Percentiles rank a stretch among this genome's conserved stretches.
phyloP scores from a whole-genome alignment of 805 yeast species.

The Zygoascus biomembranicola region DNA sequence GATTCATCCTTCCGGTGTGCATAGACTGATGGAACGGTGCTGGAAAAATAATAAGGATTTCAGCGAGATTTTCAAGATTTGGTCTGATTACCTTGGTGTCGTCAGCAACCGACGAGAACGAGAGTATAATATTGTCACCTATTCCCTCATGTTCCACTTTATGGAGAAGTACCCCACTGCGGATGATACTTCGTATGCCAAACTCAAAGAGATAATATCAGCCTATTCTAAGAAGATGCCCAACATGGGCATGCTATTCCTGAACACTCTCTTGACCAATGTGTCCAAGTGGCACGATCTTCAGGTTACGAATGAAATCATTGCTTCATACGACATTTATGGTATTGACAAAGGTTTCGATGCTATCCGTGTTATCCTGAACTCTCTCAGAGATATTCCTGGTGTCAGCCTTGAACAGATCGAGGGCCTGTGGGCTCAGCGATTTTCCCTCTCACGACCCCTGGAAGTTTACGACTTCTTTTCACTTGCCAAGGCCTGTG shows the following conservation, averaged over 20 bases:
- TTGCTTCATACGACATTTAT: conserved; percentile 50
- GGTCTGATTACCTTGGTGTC: conserved; percentile 40
- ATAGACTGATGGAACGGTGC: conserved; percentile 52
- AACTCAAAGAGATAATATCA: conserved; percentile 48
- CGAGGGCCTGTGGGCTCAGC: conserved; percentile 42
- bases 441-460: conserved; percentile 5
- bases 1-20: conserved; percentile 66
- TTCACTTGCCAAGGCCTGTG: conserved; percentile 18
- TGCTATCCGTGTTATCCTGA: conserved; percentile 62
- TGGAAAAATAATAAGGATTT: conserved; percentile 36
- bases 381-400: conserved; percentile 56
- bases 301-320: conserved; percentile 53
- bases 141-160: conserved; percentile 62
- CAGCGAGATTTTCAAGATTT: conserved; percentile 48
- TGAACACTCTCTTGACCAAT: conserved; percentile 65
- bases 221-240: conserved; percentile 45
- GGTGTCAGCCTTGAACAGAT: conserved; percentile 48
- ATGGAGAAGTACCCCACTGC: conserved; percentile 49
- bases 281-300: conserved; percentile 61
- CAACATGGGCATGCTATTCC: conserved; percentile 67
- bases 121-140: conserved; percentile 43
- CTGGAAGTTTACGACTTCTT: conserved; percentile 15
- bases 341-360: conserved; percentile 56
- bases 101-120: conserved; percentile 6
- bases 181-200: conserved; percentile 44